Evolutionary conservation across 2,329 filamentous ascomycete species (phyloP), one percentile per base, ranked within the genome.

Genomic region (Thielaviopsis euricoi): DNA sequence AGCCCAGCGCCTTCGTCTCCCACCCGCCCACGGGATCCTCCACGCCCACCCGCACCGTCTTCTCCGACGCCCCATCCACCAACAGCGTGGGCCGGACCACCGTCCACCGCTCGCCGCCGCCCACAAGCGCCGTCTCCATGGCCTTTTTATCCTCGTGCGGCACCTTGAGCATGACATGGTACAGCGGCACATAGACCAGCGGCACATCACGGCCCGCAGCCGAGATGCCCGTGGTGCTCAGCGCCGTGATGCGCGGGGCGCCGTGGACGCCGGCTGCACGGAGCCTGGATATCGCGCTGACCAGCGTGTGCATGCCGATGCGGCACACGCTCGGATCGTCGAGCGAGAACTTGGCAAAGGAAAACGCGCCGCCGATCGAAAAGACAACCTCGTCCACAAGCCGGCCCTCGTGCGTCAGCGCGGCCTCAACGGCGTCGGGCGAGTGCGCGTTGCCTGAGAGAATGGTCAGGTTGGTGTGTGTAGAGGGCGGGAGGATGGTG

Each of bases 291-390:
- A 78, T 61, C 1, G 73, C 71, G 0, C 65, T 62, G 0, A 80
- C 62, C 1, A 81, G 69, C 1, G 69, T 65, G 2, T 58, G 55
- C 61, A 74, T 75, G 58, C 72, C 74, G 22, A 68, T 67, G 37
- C 71, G 65, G 65, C 78, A 81, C 23, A 81, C 71, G 13, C 70
- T 63, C 0, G 74, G 71, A 62, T 80, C 74, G 59, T 74, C 70
- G 23, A 74, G 64, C 1, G 63, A 66, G 58, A 73, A 62, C 40
- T 66, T 71, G 48, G 63, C 60, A 52, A 70, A 52, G 55, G 64
- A 55, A 37, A 71, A 65, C 46, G 64, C 62, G 59, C 63, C 62
- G 58, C 78, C 78, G 62, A 82, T 71, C 58, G 72, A 72, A 58
- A 68, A 76, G 58, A 79, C 63, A 43, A 81, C 64, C 2, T 66